Evolutionary conservation across 768 basidiomycete species (phyloP), one percentile per base, ranked within the genome.

Genomic region (Kockovaella imperatae): DNA sequence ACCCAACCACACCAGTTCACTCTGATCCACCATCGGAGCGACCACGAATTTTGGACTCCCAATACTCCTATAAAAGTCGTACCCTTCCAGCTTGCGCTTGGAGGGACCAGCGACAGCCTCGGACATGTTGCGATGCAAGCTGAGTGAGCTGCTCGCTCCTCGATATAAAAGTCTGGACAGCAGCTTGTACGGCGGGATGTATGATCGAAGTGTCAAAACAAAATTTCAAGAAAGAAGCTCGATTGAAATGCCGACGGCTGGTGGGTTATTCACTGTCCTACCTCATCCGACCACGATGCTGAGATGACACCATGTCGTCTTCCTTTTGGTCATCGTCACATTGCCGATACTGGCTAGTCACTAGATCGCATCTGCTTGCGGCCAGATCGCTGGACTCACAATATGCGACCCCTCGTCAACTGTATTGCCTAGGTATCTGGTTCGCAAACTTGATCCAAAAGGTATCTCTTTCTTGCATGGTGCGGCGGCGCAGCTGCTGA

Each of bases 21-120:
- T 87, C 74, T 95, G 89, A 70, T 97, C 95, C 0, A 97, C 95
- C 95, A 99, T 99, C 15, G 95, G 95, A 7, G 88, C 93, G 15
- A 96, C 87, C 32, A 97, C 79, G 63, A 80, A 84, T 71, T 85
- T 89, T 7, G 93, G 87, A 61, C 82, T 83, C 6, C 86, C 84
- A 21, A 96, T 76, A 0, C 87, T 74, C 21, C 74, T 75, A 62
- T 89, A 95, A 59, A 95, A 86, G 3, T 88, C 83, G 60, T 89
- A 90, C 2, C 89, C 90, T 1, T 58, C 59, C 11, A 73, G 52
- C 49, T 72, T 72, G 5, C 6, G 7, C 20, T 42, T 42, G 4
- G 49, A 49, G 4, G 48, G 41, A 3, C 46, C 46, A 7, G 46
- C 46, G 21, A 39, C 36, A 20, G 36, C 10, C 10, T 32, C n/a